Evolutionary conservation across 768 basidiomycete genomes (phyloP).

Genomic region (Mycena vitilis): DNA sequence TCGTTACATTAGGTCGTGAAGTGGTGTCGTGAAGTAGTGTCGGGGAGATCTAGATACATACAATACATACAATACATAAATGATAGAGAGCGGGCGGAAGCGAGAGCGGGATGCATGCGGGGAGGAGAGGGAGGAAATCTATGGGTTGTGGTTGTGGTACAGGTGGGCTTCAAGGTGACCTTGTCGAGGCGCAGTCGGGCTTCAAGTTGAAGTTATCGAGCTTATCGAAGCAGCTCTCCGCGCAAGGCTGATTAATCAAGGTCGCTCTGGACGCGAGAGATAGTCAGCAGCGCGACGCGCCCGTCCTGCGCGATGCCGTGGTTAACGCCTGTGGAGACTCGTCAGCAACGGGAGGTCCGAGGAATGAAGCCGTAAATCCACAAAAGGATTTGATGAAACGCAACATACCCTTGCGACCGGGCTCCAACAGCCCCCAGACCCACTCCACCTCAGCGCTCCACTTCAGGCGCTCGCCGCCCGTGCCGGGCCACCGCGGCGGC

Average conservation of each 20-base stretch:
- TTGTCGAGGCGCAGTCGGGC: background rate
- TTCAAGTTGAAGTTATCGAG: background rate
- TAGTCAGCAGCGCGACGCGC: constrained; percentile 81
- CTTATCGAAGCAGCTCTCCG: background rate
- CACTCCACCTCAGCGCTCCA: constrained; percentile 87
- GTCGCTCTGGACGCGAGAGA: constrained; percentile 54
- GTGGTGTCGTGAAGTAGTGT: background rate
- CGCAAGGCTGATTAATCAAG: background rate
- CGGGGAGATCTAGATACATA: background rate
- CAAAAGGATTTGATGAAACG: background rate
- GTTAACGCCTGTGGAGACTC: constrained; percentile 68
- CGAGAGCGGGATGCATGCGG: constrained; percentile 3
- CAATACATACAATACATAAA: background rate
- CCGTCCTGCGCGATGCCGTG: constrained; percentile 88
- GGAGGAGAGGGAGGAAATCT: constrained; percentile 1
- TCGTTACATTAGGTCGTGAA: background rate
- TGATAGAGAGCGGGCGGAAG: constrained; percentile 3
- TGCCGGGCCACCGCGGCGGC: constrained; percentile 51
- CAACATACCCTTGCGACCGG: constrained; percentile 72
- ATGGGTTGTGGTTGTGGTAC: constrained; percentile 1
- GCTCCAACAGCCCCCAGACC: constrained; percentile 74
- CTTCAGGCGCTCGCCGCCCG: constrained; percentile 70
- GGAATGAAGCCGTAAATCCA: no score
- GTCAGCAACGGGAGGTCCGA: constrained; percentile 7
- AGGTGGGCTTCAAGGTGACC: background rate